phyloP scores from a whole-genome alignment of 2,329 filamentous ascomycete species.

The Sclerotinia trifoliorum region DNA sequence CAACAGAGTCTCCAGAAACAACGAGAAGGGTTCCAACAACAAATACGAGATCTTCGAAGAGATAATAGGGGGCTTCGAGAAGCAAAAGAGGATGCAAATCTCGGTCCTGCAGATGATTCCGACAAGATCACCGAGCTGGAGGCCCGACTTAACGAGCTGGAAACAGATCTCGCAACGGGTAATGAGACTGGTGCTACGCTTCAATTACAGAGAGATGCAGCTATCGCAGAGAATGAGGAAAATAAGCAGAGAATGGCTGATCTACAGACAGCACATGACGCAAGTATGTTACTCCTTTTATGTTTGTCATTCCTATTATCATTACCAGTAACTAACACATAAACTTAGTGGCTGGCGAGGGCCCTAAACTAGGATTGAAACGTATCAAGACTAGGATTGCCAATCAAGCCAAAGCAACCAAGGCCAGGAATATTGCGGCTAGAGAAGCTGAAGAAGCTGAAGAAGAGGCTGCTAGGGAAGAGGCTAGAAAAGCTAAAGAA shows the following conservation, averaged over 20 bases:
- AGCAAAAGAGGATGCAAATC: accelerated
- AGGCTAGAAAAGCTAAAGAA: neutral
- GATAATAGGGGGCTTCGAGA: neutral
- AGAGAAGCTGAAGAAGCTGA: neutral
- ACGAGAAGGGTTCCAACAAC: neutral
- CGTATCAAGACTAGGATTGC: slow-evolving; percentile 17
- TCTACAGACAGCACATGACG: slow-evolving; percentile 2
- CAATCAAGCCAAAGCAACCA: slow-evolving; percentile 6
- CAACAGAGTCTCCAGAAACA: neutral
- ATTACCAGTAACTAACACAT: neutral
- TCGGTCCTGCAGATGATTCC: neutral
- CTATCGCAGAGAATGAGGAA: neutral
- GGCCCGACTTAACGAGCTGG: neutral
- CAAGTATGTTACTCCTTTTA: neutral
- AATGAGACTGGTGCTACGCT: slow-evolving; percentile 4
- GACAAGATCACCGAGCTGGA: neutral
- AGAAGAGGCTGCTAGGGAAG: neutral
- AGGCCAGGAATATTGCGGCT: neutral
- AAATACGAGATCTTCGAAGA: neutral
- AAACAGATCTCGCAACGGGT: neutral
- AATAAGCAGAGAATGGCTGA: neutral
- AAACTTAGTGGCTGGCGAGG: slow-evolving; percentile 2
- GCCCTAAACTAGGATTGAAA: slow-evolving; percentile 15
- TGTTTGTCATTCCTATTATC: neutral
- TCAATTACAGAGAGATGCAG: slow-evolving; percentile 8